Percentiles rank a stretch among this genome's conserved stretches.
These are phyloP conservation scores for Trichophyton equinum DNA, from an alignment of 2,329 filamentous ascomycete genomes.

Conservation along the genomic window DNA sequence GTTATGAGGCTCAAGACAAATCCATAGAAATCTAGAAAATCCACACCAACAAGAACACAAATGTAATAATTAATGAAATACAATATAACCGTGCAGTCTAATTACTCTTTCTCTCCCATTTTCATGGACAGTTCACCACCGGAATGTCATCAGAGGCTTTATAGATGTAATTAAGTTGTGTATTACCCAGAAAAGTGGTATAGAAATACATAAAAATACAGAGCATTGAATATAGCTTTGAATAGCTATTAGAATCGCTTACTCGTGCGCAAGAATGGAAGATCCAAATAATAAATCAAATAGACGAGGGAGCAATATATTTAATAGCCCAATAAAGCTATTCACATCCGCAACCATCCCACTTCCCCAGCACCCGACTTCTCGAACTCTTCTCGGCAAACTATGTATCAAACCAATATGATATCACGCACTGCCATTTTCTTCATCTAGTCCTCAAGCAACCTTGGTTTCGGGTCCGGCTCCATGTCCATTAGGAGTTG, in stretches of 20 bases:
- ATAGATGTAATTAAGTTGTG: background rate
- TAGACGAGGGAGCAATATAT: background rate
- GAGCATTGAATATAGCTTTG: background rate
- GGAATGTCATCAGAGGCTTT: background rate
- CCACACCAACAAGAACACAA: background rate
- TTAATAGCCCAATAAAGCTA: background rate
- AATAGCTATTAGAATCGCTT: background rate
- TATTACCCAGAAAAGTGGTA: background rate
- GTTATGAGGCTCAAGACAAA: background rate
- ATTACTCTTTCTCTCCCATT: too few relatives aligned
- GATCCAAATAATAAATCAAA: background rate
- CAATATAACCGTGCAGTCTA: too few relatives aligned
- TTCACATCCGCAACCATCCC: background rate
- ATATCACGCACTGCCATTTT: background rate
- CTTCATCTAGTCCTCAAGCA: background rate
- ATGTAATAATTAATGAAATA: background rate
- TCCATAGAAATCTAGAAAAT: background rate
- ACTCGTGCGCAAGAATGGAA: background rate
- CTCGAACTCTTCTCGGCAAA: background rate
- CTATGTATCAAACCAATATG: background rate
- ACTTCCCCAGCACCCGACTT: background rate
- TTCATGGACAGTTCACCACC: too few relatives aligned
- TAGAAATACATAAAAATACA: background rate
- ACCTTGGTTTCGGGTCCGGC: background rate
- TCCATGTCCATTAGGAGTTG: conserved; percentile 2